A percentile compares a stretch with the other conserved stretches of the same genome.
These are phyloP conservation scores for Dactylis glomerata DNA, from an alignment of 176 grass and related monocot species.

Conservation along the genomic window DNA sequence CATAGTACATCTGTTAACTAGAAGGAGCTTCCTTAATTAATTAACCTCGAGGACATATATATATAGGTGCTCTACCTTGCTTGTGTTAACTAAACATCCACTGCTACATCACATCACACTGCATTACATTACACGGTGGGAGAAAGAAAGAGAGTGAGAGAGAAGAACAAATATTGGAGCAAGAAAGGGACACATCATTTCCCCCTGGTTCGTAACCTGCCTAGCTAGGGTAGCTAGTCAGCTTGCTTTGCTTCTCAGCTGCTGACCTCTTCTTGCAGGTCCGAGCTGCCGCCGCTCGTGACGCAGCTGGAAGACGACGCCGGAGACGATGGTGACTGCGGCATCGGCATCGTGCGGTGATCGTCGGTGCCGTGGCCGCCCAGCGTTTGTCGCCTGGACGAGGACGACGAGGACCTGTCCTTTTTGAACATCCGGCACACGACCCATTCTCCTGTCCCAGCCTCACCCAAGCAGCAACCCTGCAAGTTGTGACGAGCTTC, in stretches of 20 bases:
- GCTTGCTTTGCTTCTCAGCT: slow-evolving; percentile 3
- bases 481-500: slow-evolving; percentile 14
- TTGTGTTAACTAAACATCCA: slow-evolving; percentile 27
- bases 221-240: slow-evolving; percentile 16
- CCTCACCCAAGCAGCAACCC: slow-evolving; percentile 37
- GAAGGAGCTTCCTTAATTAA: slow-evolving; percentile 33
- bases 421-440: slow-evolving; percentile 77
- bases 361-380: background rate
- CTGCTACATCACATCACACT: slow-evolving; percentile 35
- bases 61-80: background rate
- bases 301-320: slow-evolving; percentile 63
- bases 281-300: slow-evolving; percentile 38
- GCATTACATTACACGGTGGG: slow-evolving; percentile 25
- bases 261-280: slow-evolving; percentile 58
- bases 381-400: background rate
- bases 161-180: background rate
- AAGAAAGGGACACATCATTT: slow-evolving; percentile 26
- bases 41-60: background rate
- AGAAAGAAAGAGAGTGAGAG: background rate
- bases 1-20: background rate
- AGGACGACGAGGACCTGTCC: slow-evolving; percentile 8
- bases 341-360: background rate
- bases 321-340: background rate
- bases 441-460: slow-evolving; percentile 46
- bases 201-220: background rate